phyloP scores from a whole-genome alignment of 2,329 filamentous ascomycete genomes.

The Pseudogymnoascus sp. region DNA sequence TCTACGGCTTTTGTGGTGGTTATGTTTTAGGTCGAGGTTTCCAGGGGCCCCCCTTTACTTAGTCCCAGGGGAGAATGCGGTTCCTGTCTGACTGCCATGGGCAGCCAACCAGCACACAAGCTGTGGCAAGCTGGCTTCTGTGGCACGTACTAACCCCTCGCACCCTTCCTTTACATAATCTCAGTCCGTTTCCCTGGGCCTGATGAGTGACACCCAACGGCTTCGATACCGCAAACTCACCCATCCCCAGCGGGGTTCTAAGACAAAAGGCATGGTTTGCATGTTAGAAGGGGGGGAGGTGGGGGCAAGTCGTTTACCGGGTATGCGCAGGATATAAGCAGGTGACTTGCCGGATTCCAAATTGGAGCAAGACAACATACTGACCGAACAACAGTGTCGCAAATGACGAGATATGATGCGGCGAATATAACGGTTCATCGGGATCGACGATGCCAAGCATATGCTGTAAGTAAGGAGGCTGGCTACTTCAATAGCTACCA shows the following conservation, averaged over 20 bases:
- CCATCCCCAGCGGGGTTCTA: not conserved
- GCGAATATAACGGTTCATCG: not conserved
- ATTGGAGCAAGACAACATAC: not conserved
- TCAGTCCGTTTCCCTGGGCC: not conserved
- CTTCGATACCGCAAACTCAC: not conserved
- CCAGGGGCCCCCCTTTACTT: not conserved
- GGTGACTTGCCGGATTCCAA: not conserved
- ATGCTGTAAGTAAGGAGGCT: not conserved
- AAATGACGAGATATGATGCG: not conserved
- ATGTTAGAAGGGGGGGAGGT: not conserved
- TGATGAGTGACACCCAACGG: not conserved
- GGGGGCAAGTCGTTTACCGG: not conserved
- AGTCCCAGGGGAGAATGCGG: not conserved
- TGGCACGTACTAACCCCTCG: not conserved
- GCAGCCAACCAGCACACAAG: constrained; percentile 1
- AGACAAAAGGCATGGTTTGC: not conserved
- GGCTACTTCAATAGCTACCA: not conserved
- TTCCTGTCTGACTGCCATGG: not conserved
- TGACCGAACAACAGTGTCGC: not conserved
- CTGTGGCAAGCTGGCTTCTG: not conserved
- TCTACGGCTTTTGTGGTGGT: not conserved
- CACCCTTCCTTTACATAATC: not conserved
- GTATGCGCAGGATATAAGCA: not conserved
- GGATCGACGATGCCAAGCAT: not conserved
- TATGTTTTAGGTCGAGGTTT: not conserved